phyloP scores from a whole-genome alignment of 2,329 filamentous ascomycete species.

The Xylariaceae sp. region DNA sequence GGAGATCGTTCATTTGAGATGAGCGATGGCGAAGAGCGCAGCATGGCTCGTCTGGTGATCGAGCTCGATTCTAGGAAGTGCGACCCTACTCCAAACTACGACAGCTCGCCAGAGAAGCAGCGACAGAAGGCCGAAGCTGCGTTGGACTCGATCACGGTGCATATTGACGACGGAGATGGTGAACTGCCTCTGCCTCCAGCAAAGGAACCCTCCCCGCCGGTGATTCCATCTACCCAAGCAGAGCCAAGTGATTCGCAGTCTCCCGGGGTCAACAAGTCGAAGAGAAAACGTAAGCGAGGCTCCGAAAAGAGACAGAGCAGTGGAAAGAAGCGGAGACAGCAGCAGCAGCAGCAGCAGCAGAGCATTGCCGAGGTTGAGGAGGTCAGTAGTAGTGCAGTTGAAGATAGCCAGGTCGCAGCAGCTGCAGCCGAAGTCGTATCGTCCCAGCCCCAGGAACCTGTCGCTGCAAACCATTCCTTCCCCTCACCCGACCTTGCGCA shows the following conservation, averaged over 20 bases:
- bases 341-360: conserved; percentile 26
- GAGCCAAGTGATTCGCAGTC: conserved; percentile 19
- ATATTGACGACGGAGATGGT: conserved; percentile 9
- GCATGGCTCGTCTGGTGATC: conserved; percentile 47
- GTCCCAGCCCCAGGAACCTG: conserved; percentile 9
- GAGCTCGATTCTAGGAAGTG: conserved; percentile 46
- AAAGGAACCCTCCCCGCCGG: conserved; percentile 10
- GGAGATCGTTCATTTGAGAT: conserved; percentile 32
- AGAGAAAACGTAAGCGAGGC: conserved; percentile 29
- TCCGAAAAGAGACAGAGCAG: conserved; percentile 20
- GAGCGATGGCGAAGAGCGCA: conserved; percentile 43
- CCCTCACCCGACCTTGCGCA: conserved; percentile 14
- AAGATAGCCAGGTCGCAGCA: conserved; percentile 18
- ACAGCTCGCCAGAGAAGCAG: conserved; percentile 30
- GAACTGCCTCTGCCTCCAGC: conserved; percentile 9
- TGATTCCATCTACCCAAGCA: conserved; percentile 11
- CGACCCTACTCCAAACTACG: conserved; percentile 25
- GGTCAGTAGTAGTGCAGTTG: conserved; percentile 16
- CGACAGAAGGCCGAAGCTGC: not conserved
- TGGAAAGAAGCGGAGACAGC: conserved; percentile 27
- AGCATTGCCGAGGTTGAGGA: conserved; percentile 14
- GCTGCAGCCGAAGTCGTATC: conserved; percentile 9
- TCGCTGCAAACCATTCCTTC: not conserved
- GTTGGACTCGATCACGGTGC: conserved; percentile 25
- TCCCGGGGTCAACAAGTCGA: conserved; percentile 20